Evolutionary conservation across 805 yeast species (phyloP).

Genomic region (Saturnispora dispora): DNA sequence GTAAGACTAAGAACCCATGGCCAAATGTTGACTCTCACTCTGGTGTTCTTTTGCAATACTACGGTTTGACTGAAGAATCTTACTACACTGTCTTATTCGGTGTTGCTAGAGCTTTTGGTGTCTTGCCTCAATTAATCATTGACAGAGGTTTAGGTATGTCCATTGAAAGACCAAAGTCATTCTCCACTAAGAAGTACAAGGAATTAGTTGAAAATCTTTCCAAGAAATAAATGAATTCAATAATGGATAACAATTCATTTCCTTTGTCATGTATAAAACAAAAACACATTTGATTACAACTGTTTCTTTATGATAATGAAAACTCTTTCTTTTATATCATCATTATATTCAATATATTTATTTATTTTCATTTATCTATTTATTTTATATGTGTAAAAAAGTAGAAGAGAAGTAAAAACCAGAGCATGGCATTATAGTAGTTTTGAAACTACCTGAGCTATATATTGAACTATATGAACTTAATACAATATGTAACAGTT

Average conservation of each 20-base stretch:
- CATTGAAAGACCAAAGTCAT: conserved; percentile 85
- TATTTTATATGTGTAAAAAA: not conserved
- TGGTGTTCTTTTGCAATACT: conserved; percentile 77
- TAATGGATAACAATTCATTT: not conserved
- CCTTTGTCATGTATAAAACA: not conserved
- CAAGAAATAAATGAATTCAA: conserved; percentile 13
- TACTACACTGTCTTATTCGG: conserved; percentile 84
- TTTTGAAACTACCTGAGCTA: too few species aligned
- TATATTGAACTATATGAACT: too few species aligned
- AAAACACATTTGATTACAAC: not conserved
- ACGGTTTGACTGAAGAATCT: conserved; percentile 72
- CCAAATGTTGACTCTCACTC: conserved; percentile 87
- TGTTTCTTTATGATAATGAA: not conserved
- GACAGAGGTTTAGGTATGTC: conserved; percentile 78
- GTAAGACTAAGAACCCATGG: conserved; percentile 91
- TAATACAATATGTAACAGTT: too few species aligned
- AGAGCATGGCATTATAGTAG: too few species aligned
- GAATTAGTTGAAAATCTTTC: conserved; percentile 50
- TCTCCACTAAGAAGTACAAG: conserved; percentile 87
- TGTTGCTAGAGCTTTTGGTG: conserved; percentile 83
- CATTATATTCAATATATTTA: not conserved
- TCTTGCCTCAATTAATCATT: conserved; percentile 73
- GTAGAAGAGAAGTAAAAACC: not conserved
- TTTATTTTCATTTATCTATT: conserved; percentile 1
- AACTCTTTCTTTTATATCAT: not conserved